phyloP scores from a whole-genome alignment of 371 early-diverging fungal species.

The Synchytrium microbalum region DNA sequence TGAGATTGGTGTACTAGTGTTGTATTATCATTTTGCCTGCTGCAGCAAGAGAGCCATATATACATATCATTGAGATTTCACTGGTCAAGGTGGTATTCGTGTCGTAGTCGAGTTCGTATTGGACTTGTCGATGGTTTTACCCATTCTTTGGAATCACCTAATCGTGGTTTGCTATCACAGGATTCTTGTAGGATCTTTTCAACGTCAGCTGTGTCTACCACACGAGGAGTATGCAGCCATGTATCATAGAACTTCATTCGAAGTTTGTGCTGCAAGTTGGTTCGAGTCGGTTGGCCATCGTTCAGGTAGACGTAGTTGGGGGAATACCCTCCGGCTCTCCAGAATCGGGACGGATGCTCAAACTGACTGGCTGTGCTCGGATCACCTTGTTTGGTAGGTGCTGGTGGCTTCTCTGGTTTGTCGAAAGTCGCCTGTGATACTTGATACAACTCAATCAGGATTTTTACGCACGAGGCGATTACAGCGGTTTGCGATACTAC shows the following conservation, averaged over 20 bases:
- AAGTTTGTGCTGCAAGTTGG: not conserved
- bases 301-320: not conserved
- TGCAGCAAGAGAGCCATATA: too few species aligned
- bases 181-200: not conserved
- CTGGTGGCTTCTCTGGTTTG: not conserved
- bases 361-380: not conserved
- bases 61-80: too few species aligned
- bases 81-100: not conserved
- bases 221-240: not conserved
- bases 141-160: not conserved
- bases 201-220: not conserved
- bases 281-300: not conserved
- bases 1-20: too few species aligned
- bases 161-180: not conserved
- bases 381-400: not conserved
- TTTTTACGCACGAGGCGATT: not conserved
- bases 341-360: not conserved
- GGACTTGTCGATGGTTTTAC: not conserved
- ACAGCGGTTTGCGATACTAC: not conserved
- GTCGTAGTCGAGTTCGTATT: not conserved
- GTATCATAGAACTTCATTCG: not conserved
- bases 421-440: not conserved
- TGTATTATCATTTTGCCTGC: too few species aligned
- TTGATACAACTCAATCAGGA: not conserved
- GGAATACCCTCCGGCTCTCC: not conserved